Conservation (phyloP, 208 protist species). For the Phytomonas francai region DNA sequence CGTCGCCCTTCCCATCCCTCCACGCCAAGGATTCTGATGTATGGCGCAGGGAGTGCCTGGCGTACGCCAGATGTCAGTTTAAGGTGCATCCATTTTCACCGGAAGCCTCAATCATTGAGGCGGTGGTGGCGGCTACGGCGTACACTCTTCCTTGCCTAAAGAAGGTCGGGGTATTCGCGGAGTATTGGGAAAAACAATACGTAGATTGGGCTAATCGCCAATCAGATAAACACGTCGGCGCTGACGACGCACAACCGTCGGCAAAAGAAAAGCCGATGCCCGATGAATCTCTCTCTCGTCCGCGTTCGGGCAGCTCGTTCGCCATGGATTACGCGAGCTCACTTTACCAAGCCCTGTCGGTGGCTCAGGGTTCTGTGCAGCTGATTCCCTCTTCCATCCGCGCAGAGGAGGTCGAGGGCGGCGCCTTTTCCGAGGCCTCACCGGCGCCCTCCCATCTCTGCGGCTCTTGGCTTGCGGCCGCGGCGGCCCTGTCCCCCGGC, state of each 20-base stretch:
- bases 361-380: constrained; percentile 4
- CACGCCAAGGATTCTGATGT: background rate
- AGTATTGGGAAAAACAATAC: background rate
- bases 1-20: background rate
- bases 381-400: constrained; percentile 4
- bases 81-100: background rate
- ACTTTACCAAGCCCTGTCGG: constrained; percentile 8
- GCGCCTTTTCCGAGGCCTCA: background rate
- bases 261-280: background rate
- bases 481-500: background rate
- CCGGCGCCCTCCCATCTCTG: background rate
- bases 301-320: background rate
- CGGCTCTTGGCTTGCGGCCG: constrained; percentile 11
- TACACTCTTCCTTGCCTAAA: background rate
- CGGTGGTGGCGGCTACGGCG: background rate
- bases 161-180: background rate
- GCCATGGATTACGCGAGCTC: background rate
- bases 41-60: background rate
- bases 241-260: background rate
- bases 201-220: background rate
- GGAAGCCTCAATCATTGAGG: background rate
- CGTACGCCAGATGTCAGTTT: background rate
- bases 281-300: background rate
- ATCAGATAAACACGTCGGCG: background rate
- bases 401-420: constrained; percentile 5